A percentile compares a stretch with the other conserved stretches of the same genome.
Evolutionary conservation across 2,329 filamentous ascomycete species (phyloP).

Genomic region (Calonectria pseudoreteaudii): DNA sequence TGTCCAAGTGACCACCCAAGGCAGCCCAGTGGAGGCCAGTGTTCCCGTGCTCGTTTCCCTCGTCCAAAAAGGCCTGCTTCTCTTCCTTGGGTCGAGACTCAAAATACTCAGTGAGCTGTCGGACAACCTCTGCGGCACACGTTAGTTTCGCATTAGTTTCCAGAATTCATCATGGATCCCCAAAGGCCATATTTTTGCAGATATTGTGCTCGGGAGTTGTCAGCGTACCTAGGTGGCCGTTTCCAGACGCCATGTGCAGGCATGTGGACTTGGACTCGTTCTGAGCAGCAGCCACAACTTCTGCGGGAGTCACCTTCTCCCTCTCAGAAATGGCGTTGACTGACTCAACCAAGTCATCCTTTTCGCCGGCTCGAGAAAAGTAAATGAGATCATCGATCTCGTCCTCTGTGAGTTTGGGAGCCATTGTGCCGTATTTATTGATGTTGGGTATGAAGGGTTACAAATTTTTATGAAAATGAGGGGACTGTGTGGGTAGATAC

Average conservation of each 20-base stretch:
- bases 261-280: conserved; percentile 84
- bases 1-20: conserved; percentile 85
- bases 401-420: conserved; percentile 75
- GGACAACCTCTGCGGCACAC: conserved; percentile 56
- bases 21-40: conserved; percentile 95
- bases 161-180: background rate
- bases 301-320: conserved; percentile 68
- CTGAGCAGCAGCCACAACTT: conserved; percentile 76
- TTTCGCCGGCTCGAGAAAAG: conserved; percentile 82
- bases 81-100: conserved; percentile 52
- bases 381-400: conserved; percentile 94
- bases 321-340: conserved; percentile 72
- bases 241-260: conserved; percentile 92
- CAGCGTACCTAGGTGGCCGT: conserved; percentile 80
- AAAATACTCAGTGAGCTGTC: conserved; percentile 57
- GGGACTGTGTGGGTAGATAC: conserved; percentile 51
- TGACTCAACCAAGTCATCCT: conserved; percentile 71
- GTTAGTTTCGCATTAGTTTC: conserved; percentile 8
- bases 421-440: conserved; percentile 49
- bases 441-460: conserved; percentile 30
- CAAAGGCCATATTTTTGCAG: accelerated
- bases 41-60: conserved; percentile 85
- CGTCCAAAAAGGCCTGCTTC: conserved; percentile 70
- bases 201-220: accelerated
- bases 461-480: conserved; percentile 52